Percentiles rank a stretch among this genome's conserved stretches.
phyloP scores from a whole-genome alignment of 177 flowering plant species.

The Vitis hybrid region DNA sequence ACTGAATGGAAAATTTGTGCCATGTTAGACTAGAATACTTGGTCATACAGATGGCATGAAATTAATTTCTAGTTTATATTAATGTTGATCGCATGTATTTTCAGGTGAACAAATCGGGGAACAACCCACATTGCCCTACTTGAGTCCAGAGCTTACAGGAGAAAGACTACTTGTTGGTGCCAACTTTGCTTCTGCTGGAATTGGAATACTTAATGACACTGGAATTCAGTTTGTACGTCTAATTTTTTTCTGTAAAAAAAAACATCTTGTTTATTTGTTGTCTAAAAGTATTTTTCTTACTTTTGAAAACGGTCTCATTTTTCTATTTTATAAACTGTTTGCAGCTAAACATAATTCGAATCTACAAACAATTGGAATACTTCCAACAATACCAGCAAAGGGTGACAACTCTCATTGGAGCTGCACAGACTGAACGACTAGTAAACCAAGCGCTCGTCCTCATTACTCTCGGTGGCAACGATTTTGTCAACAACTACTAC shows the following conservation, averaged over 20 bases:
- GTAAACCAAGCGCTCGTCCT: conserved; percentile 35
- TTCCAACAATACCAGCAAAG: conserved; percentile 38
- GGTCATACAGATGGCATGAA: no score
- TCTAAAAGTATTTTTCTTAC: no score
- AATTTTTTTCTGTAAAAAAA: background rate
- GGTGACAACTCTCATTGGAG: conserved; percentile 31
- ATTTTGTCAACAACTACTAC: conserved; percentile 53
- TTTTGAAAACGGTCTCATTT: no score
- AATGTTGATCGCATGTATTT: background rate
- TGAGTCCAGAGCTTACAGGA: conserved; percentile 63
- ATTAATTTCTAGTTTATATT: background rate
- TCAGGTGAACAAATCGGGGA: conserved; percentile 69
- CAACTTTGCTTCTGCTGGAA: conserved; percentile 94
- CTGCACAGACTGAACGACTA: conserved; percentile 23
- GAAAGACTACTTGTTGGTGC: conserved; percentile 73
- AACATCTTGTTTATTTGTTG: no score
- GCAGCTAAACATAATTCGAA: conserved; percentile 39
- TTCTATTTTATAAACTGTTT: background rate
- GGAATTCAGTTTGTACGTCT: conserved; percentile 83
- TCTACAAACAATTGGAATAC: conserved; percentile 26
- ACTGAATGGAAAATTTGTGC: background rate
- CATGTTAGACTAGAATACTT: background rate
- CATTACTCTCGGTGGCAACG: conserved; percentile 49
- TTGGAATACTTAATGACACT: conserved; percentile 90
- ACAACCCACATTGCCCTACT: conserved; percentile 64